These are phyloP conservation scores for Lichtheimia ramosa DNA, from an alignment of 371 early-diverging fungal genomes.

Conservation along the genomic window DNA sequence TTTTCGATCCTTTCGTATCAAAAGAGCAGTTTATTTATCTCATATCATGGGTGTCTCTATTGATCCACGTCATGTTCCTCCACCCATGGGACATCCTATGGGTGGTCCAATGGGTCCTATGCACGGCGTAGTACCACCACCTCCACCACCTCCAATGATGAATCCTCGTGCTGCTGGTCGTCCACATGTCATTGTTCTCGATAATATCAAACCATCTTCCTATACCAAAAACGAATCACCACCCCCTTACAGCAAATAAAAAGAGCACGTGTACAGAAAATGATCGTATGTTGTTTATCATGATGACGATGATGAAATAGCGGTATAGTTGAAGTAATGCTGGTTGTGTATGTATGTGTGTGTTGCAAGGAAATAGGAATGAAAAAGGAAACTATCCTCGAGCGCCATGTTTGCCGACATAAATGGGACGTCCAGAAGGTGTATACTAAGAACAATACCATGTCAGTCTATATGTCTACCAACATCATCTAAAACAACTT, in stretches of 20 bases:
- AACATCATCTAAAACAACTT: background rate
- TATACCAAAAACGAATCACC: no score
- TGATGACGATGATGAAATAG: no score
- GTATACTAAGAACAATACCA: slow-evolving; percentile 24
- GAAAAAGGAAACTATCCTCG: slow-evolving; percentile 4
- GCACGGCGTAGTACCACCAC: background rate
- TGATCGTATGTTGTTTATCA: no score
- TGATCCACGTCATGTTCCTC: background rate
- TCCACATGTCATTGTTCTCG: background rate
- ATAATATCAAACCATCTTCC: background rate
- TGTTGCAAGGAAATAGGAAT: background rate
- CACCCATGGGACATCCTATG: slow-evolving; percentile 1
- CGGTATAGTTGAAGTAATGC: background rate
- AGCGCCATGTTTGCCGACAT: slow-evolving; percentile 31
- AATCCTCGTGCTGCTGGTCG: background rate
- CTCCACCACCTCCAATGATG: background rate
- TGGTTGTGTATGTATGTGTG: no score
- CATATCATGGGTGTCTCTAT: background rate
- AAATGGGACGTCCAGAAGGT: slow-evolving; percentile 32
- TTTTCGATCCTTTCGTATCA: slow-evolving; percentile 13
- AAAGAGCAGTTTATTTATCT: slow-evolving; percentile 3
- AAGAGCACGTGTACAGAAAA: no score
- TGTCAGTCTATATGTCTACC: background rate
- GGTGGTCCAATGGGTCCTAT: background rate
- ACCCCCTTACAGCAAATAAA: no score